Percentiles rank a stretch among this genome's conserved stretches.
These are phyloP conservation scores for Clohesyomyces aquaticus DNA, from an alignment of 495 filamentous ascomycete genomes.

Conservation along the genomic window DNA sequence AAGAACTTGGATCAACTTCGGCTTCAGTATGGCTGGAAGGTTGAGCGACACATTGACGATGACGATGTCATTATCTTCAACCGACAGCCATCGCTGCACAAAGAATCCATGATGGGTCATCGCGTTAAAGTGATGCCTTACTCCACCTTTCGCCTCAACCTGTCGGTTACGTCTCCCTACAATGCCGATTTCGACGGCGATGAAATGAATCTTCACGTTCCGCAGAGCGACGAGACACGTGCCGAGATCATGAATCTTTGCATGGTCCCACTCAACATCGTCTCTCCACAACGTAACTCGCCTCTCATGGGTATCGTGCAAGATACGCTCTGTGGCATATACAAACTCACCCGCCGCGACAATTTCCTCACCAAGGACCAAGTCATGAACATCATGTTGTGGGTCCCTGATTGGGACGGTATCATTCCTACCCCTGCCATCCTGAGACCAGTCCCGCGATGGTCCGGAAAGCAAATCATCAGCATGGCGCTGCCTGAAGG, in stretches of 20 bases:
- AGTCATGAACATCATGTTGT: slow-evolving; percentile 93
- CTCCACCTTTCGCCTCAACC: slow-evolving; percentile 94
- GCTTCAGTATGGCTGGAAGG: slow-evolving; percentile 95
- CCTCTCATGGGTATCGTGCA: slow-evolving; percentile 99
- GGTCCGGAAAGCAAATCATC: slow-evolving; percentile 99
- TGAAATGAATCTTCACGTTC: slow-evolving; percentile 99
- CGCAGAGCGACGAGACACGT: slow-evolving; percentile 92
- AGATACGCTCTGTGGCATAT: slow-evolving; percentile 93
- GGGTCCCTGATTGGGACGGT: slow-evolving; percentile 97
- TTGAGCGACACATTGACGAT: slow-evolving; percentile 92
- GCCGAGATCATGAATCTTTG: slow-evolving; percentile 92
- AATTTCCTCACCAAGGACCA: slow-evolving; percentile 85
- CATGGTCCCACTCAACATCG: slow-evolving; percentile 95
- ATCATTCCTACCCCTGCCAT: slow-evolving; percentile 90
- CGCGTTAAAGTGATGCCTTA: slow-evolving; percentile 97
- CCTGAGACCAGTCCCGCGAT: slow-evolving; percentile 84
- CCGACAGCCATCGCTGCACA: slow-evolving; percentile 96
- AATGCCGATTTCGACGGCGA: slow-evolving; percentile 99
- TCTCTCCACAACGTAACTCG: slow-evolving; percentile 94
- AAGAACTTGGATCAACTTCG: slow-evolving; percentile 79
- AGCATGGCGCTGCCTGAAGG: slow-evolving; percentile 88
- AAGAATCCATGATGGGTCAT: slow-evolving; percentile 99
- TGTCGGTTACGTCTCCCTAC: slow-evolving; percentile 97
- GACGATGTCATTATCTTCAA: slow-evolving; percentile 99
- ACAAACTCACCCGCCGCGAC: slow-evolving; percentile 94